phyloP scores from a whole-genome alignment of 164 flowering plant species.

The Hamamelis virginiana region DNA sequence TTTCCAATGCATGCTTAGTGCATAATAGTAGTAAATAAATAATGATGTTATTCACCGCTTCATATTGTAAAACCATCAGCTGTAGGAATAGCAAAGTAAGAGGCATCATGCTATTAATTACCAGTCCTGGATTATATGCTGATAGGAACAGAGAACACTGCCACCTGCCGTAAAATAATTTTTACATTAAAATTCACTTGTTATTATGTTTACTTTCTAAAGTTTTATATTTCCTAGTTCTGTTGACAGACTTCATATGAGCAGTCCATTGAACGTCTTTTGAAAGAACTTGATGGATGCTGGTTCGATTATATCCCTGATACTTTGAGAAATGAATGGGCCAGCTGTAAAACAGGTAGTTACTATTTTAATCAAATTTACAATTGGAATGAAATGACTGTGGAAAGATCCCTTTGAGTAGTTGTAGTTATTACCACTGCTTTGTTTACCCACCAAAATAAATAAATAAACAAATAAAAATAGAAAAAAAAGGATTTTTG shows the following conservation, averaged over 20 bases:
- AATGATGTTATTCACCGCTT: neutral
- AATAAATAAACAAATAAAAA: neutral
- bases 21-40: too few species aligned
- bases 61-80: neutral
- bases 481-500: neutral
- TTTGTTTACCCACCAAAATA: neutral
- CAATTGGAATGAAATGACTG: neutral
- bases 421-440: too few species aligned
- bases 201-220: conserved; percentile 6
- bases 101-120: too few species aligned
- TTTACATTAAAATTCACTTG: too few species aligned
- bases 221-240: conserved; percentile 26
- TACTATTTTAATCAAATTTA: neutral
- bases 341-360: conserved; percentile 50
- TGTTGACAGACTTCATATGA: conserved; percentile 48
- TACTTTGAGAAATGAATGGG: conserved; percentile 54
- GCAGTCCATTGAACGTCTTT: conserved; percentile 36
- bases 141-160: neutral
- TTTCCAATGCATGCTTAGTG: too few species aligned
- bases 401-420: too few species aligned
- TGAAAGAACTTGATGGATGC: conserved; percentile 49
- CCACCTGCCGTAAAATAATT: too few species aligned
- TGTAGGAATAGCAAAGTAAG: neutral
- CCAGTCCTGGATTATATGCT: too few species aligned
- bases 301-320: conserved; percentile 66